These are phyloP conservation scores for Agrocybe pediades DNA, from an alignment of 768 basidiomycete species.

Conservation along the genomic window DNA sequence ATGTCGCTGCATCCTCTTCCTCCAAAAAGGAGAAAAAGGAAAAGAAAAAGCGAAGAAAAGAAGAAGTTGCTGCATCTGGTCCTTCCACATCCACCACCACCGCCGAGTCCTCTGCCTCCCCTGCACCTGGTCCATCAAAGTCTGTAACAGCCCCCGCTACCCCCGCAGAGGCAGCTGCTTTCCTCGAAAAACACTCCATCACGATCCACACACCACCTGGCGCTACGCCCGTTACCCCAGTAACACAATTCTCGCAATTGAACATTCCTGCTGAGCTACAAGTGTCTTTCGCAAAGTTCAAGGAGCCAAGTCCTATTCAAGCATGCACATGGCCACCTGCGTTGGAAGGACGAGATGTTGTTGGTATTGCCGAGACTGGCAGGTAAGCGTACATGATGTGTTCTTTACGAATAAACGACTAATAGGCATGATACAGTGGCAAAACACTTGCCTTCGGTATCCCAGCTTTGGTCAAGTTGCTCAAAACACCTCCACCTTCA, in stretches of 20 bases:
- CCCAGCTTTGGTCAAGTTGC: constrained; percentile 77
- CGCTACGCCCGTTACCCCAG: constrained; percentile 54
- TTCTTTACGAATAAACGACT: background rate
- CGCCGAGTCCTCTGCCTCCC: constrained; percentile 19
- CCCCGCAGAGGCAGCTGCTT: constrained; percentile 53
- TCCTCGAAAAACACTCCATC: constrained; percentile 72
- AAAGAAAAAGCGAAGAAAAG: constrained; percentile 43
- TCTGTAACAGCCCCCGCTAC: constrained; percentile 20
- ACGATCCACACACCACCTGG: constrained; percentile 62
- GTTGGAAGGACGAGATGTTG: constrained; percentile 79
- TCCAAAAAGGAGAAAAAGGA: constrained; percentile 41
- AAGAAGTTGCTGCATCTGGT: constrained; percentile 23
- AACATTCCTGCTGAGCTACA: constrained; percentile 63
- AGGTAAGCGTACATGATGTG: constrained; percentile 42
- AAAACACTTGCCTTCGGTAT: constrained; percentile 97
- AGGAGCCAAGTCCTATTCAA: constrained; percentile 93
- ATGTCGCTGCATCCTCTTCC: constrained; percentile 11
- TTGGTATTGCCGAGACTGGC: constrained; percentile 97
- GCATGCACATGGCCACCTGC: constrained; percentile 93
- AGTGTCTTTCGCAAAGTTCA: constrained; percentile 68
- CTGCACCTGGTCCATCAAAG: constrained; percentile 16
- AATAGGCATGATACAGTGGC: constrained; percentile 52
- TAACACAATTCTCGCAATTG: constrained; percentile 76
- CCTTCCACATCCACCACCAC: constrained; percentile 14
- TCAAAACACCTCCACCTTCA: constrained; percentile 33